These are phyloP conservation scores for Maudiozyma pseudohumilis DNA, from an alignment of 805 yeast species.

Conservation along the genomic window DNA sequence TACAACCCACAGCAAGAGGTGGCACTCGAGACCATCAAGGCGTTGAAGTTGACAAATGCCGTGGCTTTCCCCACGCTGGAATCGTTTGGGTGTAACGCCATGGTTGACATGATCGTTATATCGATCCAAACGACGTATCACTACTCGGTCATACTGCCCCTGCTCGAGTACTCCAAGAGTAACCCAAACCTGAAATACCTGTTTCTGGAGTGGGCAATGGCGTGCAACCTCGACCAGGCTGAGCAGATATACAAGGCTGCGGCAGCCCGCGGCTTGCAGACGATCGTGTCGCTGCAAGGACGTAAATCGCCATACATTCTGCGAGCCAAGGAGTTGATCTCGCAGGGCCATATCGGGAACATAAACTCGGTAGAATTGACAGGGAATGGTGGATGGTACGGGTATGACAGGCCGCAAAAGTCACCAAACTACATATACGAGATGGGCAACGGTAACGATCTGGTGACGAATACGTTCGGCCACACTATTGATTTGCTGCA, in stretches of 20 bases:
- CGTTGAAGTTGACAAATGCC: constrained; percentile 19
- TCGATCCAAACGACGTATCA: constrained; percentile 18
- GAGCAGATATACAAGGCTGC: constrained; percentile 21
- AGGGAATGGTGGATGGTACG: constrained; percentile 28
- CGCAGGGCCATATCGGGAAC: constrained; percentile 24
- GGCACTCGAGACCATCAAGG: constrained; percentile 16
- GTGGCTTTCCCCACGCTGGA: constrained; percentile 20
- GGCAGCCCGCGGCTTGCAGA: constrained; percentile 19
- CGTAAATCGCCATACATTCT: constrained; percentile 25
- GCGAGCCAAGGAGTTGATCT: constrained; percentile 24
- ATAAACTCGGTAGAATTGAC: constrained; percentile 26
- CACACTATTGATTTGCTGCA: constrained; percentile 26
- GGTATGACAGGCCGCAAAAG: constrained; percentile 22
- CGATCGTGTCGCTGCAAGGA: constrained; percentile 25
- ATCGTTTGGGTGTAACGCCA: constrained; percentile 15
- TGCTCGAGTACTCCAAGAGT: constrained; percentile 15
- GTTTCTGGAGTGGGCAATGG: constrained; percentile 25
- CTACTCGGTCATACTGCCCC: constrained; percentile 11
- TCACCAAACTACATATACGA: constrained; percentile 23
- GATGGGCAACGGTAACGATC: constrained; percentile 20
- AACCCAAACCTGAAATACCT: constrained; percentile 20
- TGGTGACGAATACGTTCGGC: constrained; percentile 24
- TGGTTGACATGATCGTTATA: constrained; percentile 23
- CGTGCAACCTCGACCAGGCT: constrained; percentile 18
- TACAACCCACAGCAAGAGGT: constrained; percentile 15